Evolutionary conservation across 768 basidiomycete species (phyloP), one percentile per base, ranked within the genome.

Genomic region (Wakefieldia striispora): DNA sequence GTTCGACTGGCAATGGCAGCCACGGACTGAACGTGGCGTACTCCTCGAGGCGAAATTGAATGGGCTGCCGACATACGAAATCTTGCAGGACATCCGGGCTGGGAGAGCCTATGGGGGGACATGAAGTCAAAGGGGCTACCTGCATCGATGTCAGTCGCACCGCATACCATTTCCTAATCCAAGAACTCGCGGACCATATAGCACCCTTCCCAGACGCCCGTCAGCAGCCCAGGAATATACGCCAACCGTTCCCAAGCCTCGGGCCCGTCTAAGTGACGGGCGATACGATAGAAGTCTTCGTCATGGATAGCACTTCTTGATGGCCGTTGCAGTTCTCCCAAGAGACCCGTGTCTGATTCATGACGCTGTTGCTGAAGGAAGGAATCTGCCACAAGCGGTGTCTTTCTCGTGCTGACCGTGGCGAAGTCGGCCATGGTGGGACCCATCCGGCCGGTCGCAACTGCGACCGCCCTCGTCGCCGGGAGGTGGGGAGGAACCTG

Each of bases 201-300:
- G 40, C 70, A 71, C 1, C 83, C 83, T 65, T 83, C 76, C 83
- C 83, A 85, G 50, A 77, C 59, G 3, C 81, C 83, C 24, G 78
- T 70, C 47, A 84, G 69, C 29, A 71, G 62, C 16, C 79, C 79
- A 34, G 75, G 73, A 57, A 68, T 58, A 56, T 72, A 74, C 21
- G 62, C 54, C 42, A 61, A 59, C n/a, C 53, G 57, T 49, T 64
- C 62, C 52, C 59, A 54, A 50, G 57, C 57, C 11, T 61, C 59
- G 21, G 50, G 54, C 35, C 50, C 41, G 11, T 50, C 37, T 43
- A 57, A 19, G 29, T 34, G 51, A 29, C 50, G 60, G 37, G 61
- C 56, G 50, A 66, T 59, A 48, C 69, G 70, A 65, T 64, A 62
- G 65, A 74, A 73, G 60, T 70, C 70, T 60, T 70, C 66, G 51